Evolutionary conservation across 2,329 filamentous ascomycete species (phyloP).

Genomic region (Arthrobotrys pseudoclavata): DNA sequence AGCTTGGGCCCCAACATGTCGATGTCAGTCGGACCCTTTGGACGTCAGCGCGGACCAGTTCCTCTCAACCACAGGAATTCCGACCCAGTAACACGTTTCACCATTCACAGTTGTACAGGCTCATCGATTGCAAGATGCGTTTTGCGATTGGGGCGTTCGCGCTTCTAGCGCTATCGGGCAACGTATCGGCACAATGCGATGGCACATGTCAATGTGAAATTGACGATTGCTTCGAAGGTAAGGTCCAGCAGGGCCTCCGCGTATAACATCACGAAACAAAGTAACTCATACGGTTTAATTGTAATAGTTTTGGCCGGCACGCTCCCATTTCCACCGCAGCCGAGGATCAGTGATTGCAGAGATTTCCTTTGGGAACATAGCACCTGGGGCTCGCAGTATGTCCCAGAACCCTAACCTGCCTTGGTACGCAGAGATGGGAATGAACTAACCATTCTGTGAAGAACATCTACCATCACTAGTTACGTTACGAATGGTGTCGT

Average conservation of each 20-base stretch:
- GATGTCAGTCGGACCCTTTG: background rate
- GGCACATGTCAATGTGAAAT: slow-evolving; percentile 21
- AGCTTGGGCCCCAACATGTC: background rate
- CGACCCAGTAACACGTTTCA: slow-evolving; percentile 1
- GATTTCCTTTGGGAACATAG: slow-evolving; percentile 37
- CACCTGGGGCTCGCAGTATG: slow-evolving; percentile 21
- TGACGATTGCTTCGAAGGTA: slow-evolving; percentile 39
- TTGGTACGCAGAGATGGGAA: background rate
- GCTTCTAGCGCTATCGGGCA: slow-evolving; percentile 4
- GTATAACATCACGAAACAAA: background rate
- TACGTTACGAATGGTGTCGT: slow-evolving; percentile 3
- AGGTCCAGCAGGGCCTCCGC: background rate
- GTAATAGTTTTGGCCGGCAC: slow-evolving; percentile 21
- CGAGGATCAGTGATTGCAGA: slow-evolving; percentile 20
- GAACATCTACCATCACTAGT: slow-evolving; percentile 12
- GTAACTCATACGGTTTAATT: slow-evolving; percentile 8
- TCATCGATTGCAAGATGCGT: slow-evolving; percentile 19
- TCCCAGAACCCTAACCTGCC: background rate
- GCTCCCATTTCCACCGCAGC: background rate
- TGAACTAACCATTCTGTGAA: slow-evolving; percentile 2
- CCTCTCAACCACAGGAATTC: slow-evolving; percentile 7
- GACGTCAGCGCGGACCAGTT: slow-evolving; percentile 10
- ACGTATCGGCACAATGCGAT: slow-evolving; percentile 9
- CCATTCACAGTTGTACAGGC: background rate
- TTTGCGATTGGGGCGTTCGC: slow-evolving; percentile 27